Evolutionary conservation across 148 eudicot species (phyloP).

Genomic region (Cornus controversa): DNA sequence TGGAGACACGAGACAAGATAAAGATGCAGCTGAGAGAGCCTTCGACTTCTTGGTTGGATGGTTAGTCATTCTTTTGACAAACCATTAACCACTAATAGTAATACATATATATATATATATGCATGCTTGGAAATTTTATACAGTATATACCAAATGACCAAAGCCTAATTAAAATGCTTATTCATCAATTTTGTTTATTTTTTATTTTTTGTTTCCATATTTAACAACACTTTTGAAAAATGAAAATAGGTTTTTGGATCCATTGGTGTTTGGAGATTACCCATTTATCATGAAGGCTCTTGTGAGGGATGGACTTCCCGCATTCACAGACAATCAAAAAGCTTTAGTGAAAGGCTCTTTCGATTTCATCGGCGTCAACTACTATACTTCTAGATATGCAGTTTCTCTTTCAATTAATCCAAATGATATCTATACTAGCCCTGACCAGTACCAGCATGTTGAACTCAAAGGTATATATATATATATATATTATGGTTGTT

Average conservation of each 20-base stretch:
- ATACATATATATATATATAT: too few relatives aligned
- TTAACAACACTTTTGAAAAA: too few relatives aligned
- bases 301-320: slow-evolving; percentile 16
- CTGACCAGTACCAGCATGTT: background rate
- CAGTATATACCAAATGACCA: background rate
- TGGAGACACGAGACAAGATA: background rate
- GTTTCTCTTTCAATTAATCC: background rate
- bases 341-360: slow-evolving; percentile 11
- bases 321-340: slow-evolving; percentile 4
- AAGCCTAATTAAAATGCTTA: background rate
- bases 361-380: slow-evolving; percentile 28
- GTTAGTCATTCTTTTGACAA: background rate
- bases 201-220: too few relatives aligned
- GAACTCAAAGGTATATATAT: background rate
- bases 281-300: slow-evolving; percentile 14
- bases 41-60: background rate
- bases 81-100: too few relatives aligned
- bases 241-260: slow-evolving; percentile 6
- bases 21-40: background rate
- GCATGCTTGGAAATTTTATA: too few relatives aligned
- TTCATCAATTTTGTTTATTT: too few relatives aligned
- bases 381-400: slow-evolving; percentile 14
- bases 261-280: slow-evolving; percentile 11
- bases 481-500: too few relatives aligned
- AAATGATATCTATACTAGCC: background rate